phyloP scores from a whole-genome alignment of 108 stramenopile species.

The Stephanodiscus triporus region DNA sequence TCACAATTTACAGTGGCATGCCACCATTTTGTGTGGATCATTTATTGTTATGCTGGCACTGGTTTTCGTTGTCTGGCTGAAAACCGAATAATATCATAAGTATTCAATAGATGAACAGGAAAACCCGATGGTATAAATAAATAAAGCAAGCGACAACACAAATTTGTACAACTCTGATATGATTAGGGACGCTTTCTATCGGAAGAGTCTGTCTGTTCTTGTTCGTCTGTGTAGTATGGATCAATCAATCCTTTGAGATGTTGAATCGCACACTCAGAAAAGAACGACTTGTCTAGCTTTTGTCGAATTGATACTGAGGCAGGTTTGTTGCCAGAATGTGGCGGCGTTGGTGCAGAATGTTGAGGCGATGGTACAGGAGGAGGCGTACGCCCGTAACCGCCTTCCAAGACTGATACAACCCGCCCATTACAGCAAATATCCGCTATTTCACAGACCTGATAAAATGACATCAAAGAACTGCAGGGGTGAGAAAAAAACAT shows the following conservation, averaged over 20 bases:
- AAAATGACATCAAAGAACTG: background rate
- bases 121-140: background rate
- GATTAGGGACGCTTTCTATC: conserved; percentile 8
- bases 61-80: too few relatives aligned
- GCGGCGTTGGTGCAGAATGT: conserved; percentile 30
- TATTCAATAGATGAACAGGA: background rate
- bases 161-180: background rate
- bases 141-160: background rate
- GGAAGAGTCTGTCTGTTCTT: conserved; percentile 1
- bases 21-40: too few relatives aligned
- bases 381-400: conserved; percentile 87
- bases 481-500: background rate
- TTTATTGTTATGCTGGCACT: too few relatives aligned
- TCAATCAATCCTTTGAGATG: conserved; percentile 86
- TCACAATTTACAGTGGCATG: too few relatives aligned
- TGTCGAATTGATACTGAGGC: conserved; percentile 10
- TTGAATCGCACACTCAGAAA: conserved; percentile 81
- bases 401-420: conserved; percentile 93
- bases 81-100: too few relatives aligned
- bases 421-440: conserved; percentile 90
- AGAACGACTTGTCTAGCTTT: conserved; percentile 68
- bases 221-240: conserved; percentile 62
- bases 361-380: conserved; percentile 24
- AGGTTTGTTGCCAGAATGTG: conserved; percentile 10
- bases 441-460: conserved; percentile 78